Conservation (phyloP, 2,329 filamentous ascomycete genomes). For the Nemania abortiva region DNA sequence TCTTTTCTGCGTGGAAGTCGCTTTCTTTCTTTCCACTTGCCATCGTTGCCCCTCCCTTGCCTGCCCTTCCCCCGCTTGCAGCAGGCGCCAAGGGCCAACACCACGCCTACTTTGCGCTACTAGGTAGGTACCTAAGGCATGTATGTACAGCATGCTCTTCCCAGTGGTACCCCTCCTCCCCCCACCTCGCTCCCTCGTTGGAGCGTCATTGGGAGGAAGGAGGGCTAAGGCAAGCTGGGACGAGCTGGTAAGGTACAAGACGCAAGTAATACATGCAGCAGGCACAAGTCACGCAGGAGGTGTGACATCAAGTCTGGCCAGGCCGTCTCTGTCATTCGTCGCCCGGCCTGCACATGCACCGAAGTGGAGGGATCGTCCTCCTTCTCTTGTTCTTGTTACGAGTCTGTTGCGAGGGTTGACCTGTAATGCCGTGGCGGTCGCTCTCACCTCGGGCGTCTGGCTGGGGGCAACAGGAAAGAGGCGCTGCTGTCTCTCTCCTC, state of each 20-base stretch:
- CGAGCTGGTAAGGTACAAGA: neutral
- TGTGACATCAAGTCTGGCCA: constrained; percentile 35
- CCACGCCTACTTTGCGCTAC: neutral
- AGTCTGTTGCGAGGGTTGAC: neutral
- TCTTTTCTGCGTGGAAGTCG: neutral
- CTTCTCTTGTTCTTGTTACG: neutral
- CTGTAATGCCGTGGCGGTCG: neutral
- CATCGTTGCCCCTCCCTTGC: neutral
- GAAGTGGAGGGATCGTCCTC: constrained; percentile 25
- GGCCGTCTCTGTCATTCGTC: constrained; percentile 22
- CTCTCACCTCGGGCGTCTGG: constrained; percentile 10
- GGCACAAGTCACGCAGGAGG: constrained; percentile 45
- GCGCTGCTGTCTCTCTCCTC: constrained; percentile 2
- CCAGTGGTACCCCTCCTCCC: neutral
- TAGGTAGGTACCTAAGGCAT: too few species aligned
- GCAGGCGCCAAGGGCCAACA: constrained; percentile 1
- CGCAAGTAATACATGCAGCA: constrained; percentile 34
- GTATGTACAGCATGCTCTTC: neutral
- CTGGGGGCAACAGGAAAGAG: neutral
- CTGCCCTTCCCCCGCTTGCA: constrained; percentile 5
- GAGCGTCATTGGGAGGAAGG: neutral
- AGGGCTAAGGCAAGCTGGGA: neutral
- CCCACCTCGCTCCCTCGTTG: neutral
- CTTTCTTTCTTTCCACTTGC: constrained; percentile 4
- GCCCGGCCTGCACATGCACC: constrained; percentile 5